Conservation (phyloP, 495 filamentous ascomycete species). For the Achaetomiella virescens region DNA sequence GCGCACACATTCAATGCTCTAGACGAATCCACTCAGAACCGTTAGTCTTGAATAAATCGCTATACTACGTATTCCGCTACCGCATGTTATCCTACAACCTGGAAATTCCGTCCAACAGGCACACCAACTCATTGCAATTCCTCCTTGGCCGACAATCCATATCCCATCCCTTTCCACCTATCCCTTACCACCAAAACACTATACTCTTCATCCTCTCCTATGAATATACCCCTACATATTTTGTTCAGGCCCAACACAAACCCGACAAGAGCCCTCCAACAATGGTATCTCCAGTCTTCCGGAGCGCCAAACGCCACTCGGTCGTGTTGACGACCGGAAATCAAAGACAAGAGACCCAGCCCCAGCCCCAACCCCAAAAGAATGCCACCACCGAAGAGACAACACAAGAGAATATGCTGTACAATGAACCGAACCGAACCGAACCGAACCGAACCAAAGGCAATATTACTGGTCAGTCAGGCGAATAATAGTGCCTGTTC, state of each 20-base stretch:
- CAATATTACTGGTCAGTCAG: no score
- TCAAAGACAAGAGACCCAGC: constrained; percentile 9
- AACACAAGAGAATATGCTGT: constrained; percentile 14
- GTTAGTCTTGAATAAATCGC: not conserved
- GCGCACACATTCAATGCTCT: no score
- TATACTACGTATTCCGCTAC: not conserved
- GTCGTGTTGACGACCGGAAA: constrained; percentile 21
- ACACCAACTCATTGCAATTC: not conserved
- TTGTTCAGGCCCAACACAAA: not conserved
- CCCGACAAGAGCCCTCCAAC: constrained; percentile 14
- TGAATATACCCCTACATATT: not conserved
- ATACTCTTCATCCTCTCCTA: not conserved
- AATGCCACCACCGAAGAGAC: constrained; percentile 1
- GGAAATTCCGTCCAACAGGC: not conserved
- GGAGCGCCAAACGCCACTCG: constrained; percentile 28
- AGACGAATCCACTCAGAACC: no score
- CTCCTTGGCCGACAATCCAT: not conserved
- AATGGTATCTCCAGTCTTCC: constrained; percentile 28
- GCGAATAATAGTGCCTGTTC: not conserved
- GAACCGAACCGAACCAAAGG: constrained; percentile 1
- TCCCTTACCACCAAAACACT: no score
- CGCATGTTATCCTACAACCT: constrained; percentile 2
- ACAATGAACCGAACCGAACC: constrained; percentile 12
- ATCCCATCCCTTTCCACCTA: no score
- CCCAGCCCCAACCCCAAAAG: not conserved